A percentile compares a stretch with the other conserved stretches of the same genome.
phyloP scores from a whole-genome alignment of 495 filamentous ascomycete species.

The Lasiosphaeriaceae sp. region DNA sequence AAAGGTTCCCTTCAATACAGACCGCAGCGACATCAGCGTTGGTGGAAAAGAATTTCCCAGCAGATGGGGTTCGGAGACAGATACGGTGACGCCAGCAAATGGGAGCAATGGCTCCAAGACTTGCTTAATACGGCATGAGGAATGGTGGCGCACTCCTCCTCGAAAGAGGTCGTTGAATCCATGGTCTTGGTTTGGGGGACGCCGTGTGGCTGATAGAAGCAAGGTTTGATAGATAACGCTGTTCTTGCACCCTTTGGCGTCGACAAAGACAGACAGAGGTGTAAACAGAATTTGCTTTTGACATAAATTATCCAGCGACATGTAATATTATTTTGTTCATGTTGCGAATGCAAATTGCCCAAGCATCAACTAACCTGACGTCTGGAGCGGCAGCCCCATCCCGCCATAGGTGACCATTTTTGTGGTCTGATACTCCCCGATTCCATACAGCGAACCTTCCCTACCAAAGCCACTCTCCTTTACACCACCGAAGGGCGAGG shows the following conservation, averaged over 20 bases:
- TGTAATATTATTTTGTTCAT: too few relatives aligned
- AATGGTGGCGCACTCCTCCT: neutral
- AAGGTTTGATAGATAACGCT: neutral
- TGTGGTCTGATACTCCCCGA: conserved; percentile 80
- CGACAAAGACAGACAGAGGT: too few relatives aligned
- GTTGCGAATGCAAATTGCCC: too few relatives aligned
- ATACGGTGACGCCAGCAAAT: neutral
- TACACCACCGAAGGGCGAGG: conserved; percentile 85
- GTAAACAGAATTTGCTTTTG: too few relatives aligned
- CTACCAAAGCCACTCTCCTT: conserved; percentile 91
- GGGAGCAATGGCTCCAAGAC: neutral
- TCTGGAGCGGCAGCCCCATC: conserved; percentile 58
- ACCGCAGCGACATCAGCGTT: neutral
- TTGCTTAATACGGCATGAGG: neutral
- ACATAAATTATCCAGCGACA: too few relatives aligned
- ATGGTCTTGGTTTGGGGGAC: neutral
- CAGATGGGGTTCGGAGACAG: neutral
- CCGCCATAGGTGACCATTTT: conserved; percentile 88
- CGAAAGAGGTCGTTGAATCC: neutral
- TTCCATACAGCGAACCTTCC: conserved; percentile 88
- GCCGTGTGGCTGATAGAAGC: neutral
- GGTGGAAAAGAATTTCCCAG: neutral
- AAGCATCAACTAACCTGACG: neutral
- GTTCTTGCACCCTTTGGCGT: too few relatives aligned
- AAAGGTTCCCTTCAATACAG: neutral